phyloP scores from a whole-genome alignment of 305 asterid genomes.

The Fraxinus angustifolia region DNA sequence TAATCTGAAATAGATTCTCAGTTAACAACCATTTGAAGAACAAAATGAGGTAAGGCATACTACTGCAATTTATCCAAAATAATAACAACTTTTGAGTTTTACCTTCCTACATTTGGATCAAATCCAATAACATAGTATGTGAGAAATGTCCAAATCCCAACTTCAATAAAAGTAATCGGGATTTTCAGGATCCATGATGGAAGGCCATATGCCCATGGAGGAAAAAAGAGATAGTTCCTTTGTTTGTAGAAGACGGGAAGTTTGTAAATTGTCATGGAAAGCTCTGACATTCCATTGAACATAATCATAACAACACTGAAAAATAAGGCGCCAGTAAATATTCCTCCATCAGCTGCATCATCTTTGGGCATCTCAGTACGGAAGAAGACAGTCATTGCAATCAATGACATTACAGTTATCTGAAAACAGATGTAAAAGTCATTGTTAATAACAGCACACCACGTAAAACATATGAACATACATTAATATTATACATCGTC shows the following conservation, averaged over 20 bases:
- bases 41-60: background rate
- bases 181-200: slow-evolving; percentile 75
- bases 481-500: background rate
- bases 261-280: slow-evolving; percentile 51
- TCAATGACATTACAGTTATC: slow-evolving; percentile 38
- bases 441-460: background rate
- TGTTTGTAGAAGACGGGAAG: slow-evolving; percentile 89
- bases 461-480: background rate
- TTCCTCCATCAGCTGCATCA: slow-evolving; percentile 40
- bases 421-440: slow-evolving; percentile 28
- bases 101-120: slow-evolving; percentile 71
- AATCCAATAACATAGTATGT: slow-evolving; percentile 72
- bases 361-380: slow-evolving; percentile 53
- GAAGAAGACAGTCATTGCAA: slow-evolving; percentile 47
- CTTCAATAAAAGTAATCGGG: slow-evolving; percentile 55
- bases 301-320: slow-evolving; percentile 31
- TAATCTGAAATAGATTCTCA: slow-evolving; percentile 37
- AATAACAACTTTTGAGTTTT: background rate
- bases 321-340: slow-evolving; percentile 52
- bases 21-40: slow-evolving; percentile 2
- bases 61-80: background rate
- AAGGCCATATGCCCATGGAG: slow-evolving; percentile 70
- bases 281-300: slow-evolving; percentile 64
- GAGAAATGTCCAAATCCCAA: slow-evolving; percentile 51
- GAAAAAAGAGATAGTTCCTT: slow-evolving; percentile 61